Percentiles rank a stretch among this genome's conserved stretches.
These are phyloP conservation scores for Hordeum marinum DNA, from an alignment of 176 grass and related monocot species.

Conservation along the genomic window DNA sequence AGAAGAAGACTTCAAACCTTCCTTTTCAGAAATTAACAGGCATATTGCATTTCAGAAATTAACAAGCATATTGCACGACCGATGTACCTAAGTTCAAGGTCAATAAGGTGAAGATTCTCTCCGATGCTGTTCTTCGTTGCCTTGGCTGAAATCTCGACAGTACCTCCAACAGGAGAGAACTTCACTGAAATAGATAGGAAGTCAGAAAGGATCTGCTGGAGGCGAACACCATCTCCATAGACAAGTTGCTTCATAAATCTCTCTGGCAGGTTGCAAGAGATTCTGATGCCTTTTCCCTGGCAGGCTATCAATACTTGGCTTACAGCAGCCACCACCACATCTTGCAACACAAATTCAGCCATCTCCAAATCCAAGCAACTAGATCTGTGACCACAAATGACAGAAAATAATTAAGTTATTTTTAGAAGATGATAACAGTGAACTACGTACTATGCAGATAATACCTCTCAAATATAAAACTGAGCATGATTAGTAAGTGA, in stretches of 20 bases:
- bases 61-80: neutral
- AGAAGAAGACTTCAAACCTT: neutral
- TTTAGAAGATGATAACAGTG: neutral
- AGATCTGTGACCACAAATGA: conserved; percentile 24
- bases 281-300: conserved; percentile 74
- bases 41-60: conserved; percentile 7
- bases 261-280: conserved; percentile 55
- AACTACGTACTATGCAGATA: neutral
- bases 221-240: conserved; percentile 73
- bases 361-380: conserved; percentile 94
- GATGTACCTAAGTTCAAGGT: conserved; percentile 74
- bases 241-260: conserved; percentile 59
- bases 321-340: conserved; percentile 70
- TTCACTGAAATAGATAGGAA: conserved; percentile 77
- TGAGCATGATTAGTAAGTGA: conserved; percentile 19
- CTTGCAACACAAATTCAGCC: conserved; percentile 73
- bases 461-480: neutral
- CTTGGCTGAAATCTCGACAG: conserved; percentile 55
- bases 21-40: conserved; percentile 6
- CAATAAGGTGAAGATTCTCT: conserved; percentile 68
- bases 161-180: conserved; percentile 72
- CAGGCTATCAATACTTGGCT: conserved; percentile 74
- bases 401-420: neutral
- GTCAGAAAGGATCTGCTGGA: conserved; percentile 85
- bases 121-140: conserved; percentile 64